Evolutionary conservation across 1,139 yeast genomes (phyloP).

Genomic region (Wickerhamomyces sp.): DNA sequence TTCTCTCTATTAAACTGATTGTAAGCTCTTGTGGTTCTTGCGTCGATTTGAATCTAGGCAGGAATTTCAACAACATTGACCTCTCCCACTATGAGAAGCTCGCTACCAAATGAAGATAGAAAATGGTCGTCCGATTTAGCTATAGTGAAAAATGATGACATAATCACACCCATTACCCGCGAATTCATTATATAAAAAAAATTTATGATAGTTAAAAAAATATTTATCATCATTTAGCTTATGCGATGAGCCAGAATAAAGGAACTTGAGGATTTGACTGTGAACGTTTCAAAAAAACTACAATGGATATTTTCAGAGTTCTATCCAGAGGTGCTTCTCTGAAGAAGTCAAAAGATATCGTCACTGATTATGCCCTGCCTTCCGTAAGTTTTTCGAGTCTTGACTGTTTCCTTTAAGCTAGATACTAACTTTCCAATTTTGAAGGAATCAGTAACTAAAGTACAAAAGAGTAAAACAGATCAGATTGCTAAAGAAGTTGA

Average conservation of each 20-base stretch:
- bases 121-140: too few relatives aligned
- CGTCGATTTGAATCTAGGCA: too few relatives aligned
- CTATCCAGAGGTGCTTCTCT: constrained; percentile 81
- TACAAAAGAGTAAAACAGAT: constrained; percentile 31
- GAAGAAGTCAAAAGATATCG: constrained; percentile 43
- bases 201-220: too few relatives aligned
- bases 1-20: not conserved
- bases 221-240: too few relatives aligned
- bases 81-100: too few relatives aligned
- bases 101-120: too few relatives aligned
- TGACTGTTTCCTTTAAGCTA: not conserved
- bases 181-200: not conserved
- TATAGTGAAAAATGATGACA: not conserved
- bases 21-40: too few relatives aligned
- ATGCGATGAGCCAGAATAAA: not conserved
- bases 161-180: not conserved
- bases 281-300: not conserved
- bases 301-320: constrained; percentile 86
- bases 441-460: constrained; percentile 4
- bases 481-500: constrained; percentile 43
- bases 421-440: not conserved
- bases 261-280: not conserved
- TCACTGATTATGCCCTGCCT: constrained; percentile 44
- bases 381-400: constrained; percentile 17
- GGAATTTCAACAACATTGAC: too few relatives aligned